A percentile compares a stretch with the other conserved stretches of the same genome.
Evolutionary conservation across 495 filamentous ascomycete genomes (phyloP).

Genomic region (Bathelium albidoporum): DNA sequence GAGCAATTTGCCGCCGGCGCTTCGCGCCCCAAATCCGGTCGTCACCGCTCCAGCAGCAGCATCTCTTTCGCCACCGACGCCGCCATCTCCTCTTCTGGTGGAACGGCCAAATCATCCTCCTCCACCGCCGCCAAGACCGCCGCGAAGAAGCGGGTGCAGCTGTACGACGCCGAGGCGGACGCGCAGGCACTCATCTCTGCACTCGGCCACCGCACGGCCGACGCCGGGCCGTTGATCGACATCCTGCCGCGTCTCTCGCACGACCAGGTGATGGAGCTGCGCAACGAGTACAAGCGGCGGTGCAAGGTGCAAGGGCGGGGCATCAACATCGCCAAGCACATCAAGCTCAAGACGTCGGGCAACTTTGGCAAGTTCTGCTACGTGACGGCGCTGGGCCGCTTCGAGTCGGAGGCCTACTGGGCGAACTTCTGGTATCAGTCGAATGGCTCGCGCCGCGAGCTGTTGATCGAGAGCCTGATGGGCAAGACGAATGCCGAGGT

Average conservation of each 20-base stretch:
- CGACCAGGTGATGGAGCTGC: slow-evolving; percentile 74
- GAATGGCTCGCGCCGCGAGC: slow-evolving; percentile 35
- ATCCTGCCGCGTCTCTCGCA: slow-evolving; percentile 75
- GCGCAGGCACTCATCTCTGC: slow-evolving; percentile 65
- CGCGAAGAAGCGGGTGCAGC: slow-evolving; percentile 41
- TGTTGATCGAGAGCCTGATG: slow-evolving; percentile 88
- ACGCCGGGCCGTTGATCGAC: slow-evolving; percentile 62
- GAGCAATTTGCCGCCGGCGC: not conserved
- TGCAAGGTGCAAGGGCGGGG: slow-evolving; percentile 59
- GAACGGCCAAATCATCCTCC: not conserved
- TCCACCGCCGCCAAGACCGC: not conserved
- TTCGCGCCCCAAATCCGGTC: slow-evolving; percentile 9
- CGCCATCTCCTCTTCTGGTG: not conserved
- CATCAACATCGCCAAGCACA: slow-evolving; percentile 93
- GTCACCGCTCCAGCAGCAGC: not conserved
- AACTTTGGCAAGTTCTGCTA: slow-evolving; percentile 88
- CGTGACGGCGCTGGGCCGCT: slow-evolving; percentile 77
- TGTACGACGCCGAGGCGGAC: slow-evolving; percentile 72
- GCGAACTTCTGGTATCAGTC: slow-evolving; percentile 98
- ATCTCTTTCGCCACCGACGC: not conserved
- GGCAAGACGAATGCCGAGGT: slow-evolving; percentile 81
- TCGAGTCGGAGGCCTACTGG: slow-evolving; percentile 95
- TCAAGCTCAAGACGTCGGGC: slow-evolving; percentile 62
- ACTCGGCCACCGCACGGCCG: slow-evolving; percentile 53
- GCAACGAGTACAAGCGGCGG: slow-evolving; percentile 79